phyloP scores from a whole-genome alignment of 495 filamentous ascomycete species.

The Ramalina intermedia region DNA sequence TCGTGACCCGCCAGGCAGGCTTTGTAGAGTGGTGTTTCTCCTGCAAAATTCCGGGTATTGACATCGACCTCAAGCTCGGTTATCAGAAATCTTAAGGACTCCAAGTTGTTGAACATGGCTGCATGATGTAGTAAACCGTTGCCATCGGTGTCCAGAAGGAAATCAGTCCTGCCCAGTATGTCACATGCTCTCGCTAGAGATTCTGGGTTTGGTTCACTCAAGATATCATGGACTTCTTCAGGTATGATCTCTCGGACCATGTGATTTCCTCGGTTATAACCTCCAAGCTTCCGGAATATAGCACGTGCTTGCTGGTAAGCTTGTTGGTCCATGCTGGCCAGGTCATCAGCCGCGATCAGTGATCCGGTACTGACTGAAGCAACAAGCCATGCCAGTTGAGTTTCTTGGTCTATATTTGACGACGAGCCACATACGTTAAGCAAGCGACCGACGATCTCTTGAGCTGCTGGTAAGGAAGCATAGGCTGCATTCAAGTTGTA shows the following conservation, averaged over 20 bases:
- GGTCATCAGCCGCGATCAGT: conserved; percentile 1
- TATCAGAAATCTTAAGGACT: conserved; percentile 4
- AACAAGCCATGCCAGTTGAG: not conserved
- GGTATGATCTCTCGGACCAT: too few relatives aligned
- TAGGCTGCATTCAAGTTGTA: not conserved
- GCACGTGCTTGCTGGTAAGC: conserved; percentile 6
- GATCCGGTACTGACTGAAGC: not conserved
- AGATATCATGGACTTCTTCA: not conserved
- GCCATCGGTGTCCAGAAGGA: conserved; percentile 12
- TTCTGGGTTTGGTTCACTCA: not conserved
- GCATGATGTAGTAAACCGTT: conserved; percentile 17
- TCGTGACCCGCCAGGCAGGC: conserved; percentile 19
- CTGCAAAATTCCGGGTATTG: conserved; percentile 11
- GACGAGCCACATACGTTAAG: not conserved
- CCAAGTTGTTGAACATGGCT: conserved; percentile 13
- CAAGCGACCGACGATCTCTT: not conserved
- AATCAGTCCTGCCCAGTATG: conserved; percentile 6
- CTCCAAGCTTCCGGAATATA: conserved; percentile 13
- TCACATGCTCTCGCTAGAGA: not conserved
- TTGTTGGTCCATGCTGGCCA: not conserved
- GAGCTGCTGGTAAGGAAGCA: not conserved
- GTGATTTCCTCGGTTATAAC: conserved; percentile 6
- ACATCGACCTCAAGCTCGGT: conserved; percentile 4
- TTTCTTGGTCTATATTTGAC: not conserved
- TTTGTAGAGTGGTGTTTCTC: conserved; percentile 21